Evolutionary conservation across 225 moss, liverwort and hornwort genomes (phyloP), one percentile per base, ranked within the genome.

Genomic region (Marchantia polymorpha): DNA sequence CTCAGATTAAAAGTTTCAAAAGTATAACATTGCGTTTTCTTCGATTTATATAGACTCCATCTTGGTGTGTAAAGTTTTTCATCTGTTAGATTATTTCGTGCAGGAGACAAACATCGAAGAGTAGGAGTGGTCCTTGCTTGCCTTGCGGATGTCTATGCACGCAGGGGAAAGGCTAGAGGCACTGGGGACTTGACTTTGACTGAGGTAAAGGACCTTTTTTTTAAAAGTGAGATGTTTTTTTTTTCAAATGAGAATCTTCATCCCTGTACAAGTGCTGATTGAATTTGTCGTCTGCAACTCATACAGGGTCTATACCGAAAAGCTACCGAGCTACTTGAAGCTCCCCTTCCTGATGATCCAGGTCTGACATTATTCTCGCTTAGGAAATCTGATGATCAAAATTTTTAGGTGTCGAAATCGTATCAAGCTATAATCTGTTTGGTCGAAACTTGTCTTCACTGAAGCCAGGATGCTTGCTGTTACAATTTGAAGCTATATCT

Each of bases 281-380:
- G 73, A 49, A 10, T 26, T 25, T 52, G 26, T 70, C 64, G 25
- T 49, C 26, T 80, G 58, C 22, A 78, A 67, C 25, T 63, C 19
- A 17, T 83, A 75, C 88, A 96, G 96, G 96, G 94, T 81, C 84
- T 94, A 10, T 91, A 91, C 72, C 88, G 94, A 67, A 92, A 86
- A 84, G 89, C 89, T 76, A 84, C 80, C 75, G 90, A 91, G 49
- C 89, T 94, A 50, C 81, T 96, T 79, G 82, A 87, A 86, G 89
- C 91, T 77, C 88, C 92, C 78, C 64, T 86, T 75, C 74, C 89
- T 51, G 90, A 96, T 88, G 75, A 78, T 66, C 89, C 91, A 85
- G 93, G 95, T 95, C 27, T 74, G 30, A 74, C 17, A 8, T 8
- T 0, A 20, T 27, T 74, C 27, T 26, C 14, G 12, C 73, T 52